Base-by-base conservation (phyloP, 768 basidiomycete species). In the Xerocomellus chrysenteron region DNA sequence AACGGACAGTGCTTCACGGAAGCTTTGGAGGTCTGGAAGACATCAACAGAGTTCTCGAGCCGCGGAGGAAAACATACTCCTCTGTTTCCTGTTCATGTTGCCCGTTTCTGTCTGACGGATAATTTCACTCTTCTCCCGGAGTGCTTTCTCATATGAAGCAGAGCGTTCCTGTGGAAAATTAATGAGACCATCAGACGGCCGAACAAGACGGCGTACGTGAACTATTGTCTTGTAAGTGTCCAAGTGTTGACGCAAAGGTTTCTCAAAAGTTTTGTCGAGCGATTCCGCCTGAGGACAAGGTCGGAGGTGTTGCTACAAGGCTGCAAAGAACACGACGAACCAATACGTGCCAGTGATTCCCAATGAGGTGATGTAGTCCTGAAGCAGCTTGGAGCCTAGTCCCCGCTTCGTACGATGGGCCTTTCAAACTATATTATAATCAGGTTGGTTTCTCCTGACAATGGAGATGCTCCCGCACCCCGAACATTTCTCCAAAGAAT, bases 301-400 rank as follows among this genome's bases (percentile, higher is more conserved):
- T 62, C 51, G 46, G 50, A 26, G 50, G 48, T 32, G 19, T 50
- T 48, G 26, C 48, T 26, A 46, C 30, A 42, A 35, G 37, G 32
- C 52, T 55, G 60, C 52, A 59, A 58, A 43, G 24, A 37, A 56
- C 37, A 30, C 40, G 52, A 78, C 86, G 57, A 58, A 93, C 92
- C 68, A 98, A 76, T 55, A 98, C 85, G 71, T 94, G 92, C 82
- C 91, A 94, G 62, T 95, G 92, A 69, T 95, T 96, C 48, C 88
- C 86, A 63, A 96, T 87, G 61, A 98, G 82, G 71, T 95, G 90
- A 71, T 96, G 92, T 43, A 98, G 75, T 5, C 95, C 94, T 19
- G 90, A 86, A 28, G 90, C 86, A 30, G 91, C 93, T 66, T 93
- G 90, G 44, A 96, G 75, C 56, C 90, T 81, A 24, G 89, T 88